These are phyloP conservation scores for Discostella stelligera DNA, from an alignment of 352 stramenopile species.

Conservation along the genomic window DNA sequence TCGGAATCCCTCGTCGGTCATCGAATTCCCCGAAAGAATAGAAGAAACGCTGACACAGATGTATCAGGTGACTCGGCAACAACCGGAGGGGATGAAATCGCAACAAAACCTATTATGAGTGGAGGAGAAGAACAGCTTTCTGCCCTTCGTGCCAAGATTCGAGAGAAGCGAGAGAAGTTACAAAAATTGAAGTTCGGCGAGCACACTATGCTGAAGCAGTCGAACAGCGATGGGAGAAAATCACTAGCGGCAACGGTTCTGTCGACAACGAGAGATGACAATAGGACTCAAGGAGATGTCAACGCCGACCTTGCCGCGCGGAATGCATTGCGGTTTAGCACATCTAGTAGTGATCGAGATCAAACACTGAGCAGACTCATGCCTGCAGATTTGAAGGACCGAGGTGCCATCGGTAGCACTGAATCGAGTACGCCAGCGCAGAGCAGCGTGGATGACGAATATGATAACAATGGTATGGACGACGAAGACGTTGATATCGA, in stretches of 20 bases:
- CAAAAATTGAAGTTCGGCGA: conserved; percentile 13
- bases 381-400: conserved; percentile 37
- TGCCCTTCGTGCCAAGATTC: conserved; percentile 32
- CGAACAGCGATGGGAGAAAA: conserved; percentile 1
- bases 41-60: not conserved
- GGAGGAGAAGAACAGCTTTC: conserved; percentile 31
- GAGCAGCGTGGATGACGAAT: not conserved
- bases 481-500: not conserved
- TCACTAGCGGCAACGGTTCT: conserved; percentile 1
- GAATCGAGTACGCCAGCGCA: not conserved
- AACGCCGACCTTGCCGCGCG: conserved; percentile 38
- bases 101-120: not conserved
- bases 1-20: not conserved
- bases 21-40: not conserved
- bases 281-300: not conserved
- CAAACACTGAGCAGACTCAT: conserved; percentile 18
- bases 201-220: not conserved
- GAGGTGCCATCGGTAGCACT: conserved; percentile 2
- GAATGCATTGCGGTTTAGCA: conserved; percentile 44
- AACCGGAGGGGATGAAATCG: not conserved
- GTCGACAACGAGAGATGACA: not conserved
- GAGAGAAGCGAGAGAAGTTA: conserved; percentile 46
- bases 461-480: not conserved
- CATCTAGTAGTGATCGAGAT: conserved; percentile 17
- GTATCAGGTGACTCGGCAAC: not conserved